A percentile compares a stretch with the other conserved stretches of the same genome.
phyloP scores from a whole-genome alignment of 805 yeast genomes.

The Torulaspora indica region DNA sequence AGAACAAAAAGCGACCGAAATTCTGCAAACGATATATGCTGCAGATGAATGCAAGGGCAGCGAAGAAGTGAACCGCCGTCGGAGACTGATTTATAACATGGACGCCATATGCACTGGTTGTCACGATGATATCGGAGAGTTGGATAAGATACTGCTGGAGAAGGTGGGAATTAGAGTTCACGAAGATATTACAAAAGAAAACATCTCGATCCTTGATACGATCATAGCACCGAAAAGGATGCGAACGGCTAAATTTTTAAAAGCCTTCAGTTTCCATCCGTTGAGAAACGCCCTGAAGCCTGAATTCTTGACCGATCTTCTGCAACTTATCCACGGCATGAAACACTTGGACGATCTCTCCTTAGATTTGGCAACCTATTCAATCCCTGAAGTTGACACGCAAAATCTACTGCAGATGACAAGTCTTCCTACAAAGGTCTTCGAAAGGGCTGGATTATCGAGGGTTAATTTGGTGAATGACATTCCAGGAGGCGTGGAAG shows the following conservation, averaged over 20 bases:
- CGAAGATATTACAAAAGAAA: constrained; percentile 22
- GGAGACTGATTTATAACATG: constrained; percentile 38
- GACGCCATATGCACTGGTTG: constrained; percentile 63
- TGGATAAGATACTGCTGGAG: constrained; percentile 43
- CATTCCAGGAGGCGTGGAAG: constrained; percentile 29
- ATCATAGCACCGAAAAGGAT: constrained; percentile 76
- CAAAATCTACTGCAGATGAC: constrained; percentile 23
- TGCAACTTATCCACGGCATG: constrained; percentile 31
- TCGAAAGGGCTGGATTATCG: constrained; percentile 24
- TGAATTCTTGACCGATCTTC: constrained; percentile 40
- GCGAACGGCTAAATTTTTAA: constrained; percentile 82
- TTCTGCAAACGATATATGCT: constrained; percentile 9
- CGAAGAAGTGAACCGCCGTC: constrained; percentile 2
- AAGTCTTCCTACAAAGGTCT: constrained; percentile 20
- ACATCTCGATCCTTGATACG: constrained; percentile 39
- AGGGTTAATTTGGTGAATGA: constrained; percentile 26
- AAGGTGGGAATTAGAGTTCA: constrained; percentile 55
- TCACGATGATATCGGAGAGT: constrained; percentile 43
- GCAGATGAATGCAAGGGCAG: constrained; percentile 11
- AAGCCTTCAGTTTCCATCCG: constrained; percentile 56
- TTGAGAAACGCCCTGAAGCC: constrained; percentile 52
- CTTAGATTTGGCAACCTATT: constrained; percentile 28
- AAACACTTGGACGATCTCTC: constrained; percentile 14
- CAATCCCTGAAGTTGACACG: constrained; percentile 35
- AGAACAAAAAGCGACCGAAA: constrained; percentile 24